Conservation (phyloP, 1,139 yeast genomes). For the Debaryomyces fabryi region DNA sequence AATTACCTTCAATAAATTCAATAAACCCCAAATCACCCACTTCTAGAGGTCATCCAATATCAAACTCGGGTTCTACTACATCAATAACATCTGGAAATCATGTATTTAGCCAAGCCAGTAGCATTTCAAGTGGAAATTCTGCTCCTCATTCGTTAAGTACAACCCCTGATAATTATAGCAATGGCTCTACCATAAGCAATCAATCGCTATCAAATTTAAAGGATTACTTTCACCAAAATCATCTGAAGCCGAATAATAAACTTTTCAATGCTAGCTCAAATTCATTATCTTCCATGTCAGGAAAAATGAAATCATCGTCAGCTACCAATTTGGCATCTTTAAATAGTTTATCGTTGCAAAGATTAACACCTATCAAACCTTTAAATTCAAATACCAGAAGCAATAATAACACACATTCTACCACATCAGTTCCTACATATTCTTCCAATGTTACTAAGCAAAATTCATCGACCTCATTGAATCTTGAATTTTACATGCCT, state of each 20-base stretch:
- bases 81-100: constrained; percentile 26
- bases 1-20: constrained; percentile 9
- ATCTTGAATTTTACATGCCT: constrained; percentile 31
- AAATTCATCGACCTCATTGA: constrained; percentile 29
- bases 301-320: constrained; percentile 25
- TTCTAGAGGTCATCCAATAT: constrained; percentile 8
- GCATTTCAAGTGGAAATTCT: constrained; percentile 24
- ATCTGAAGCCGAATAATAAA: constrained; percentile 21
- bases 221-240: constrained; percentile 31
- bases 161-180: constrained; percentile 30
- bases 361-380: constrained; percentile 47
- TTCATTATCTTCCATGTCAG: constrained; percentile 30
- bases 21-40: constrained; percentile 2
- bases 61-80: constrained; percentile 17
- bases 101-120: constrained; percentile 21
- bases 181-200: constrained; percentile 14
- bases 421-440: constrained; percentile 17
- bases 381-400: constrained; percentile 11
- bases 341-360: constrained; percentile 25
- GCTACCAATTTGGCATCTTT: constrained; percentile 26
- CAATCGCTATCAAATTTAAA: constrained; percentile 32
- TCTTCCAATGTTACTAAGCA: constrained; percentile 22
- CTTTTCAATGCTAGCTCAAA: constrained; percentile 29
- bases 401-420: constrained; percentile 8
- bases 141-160: constrained; percentile 35